Percentiles rank a stretch among this genome's conserved stretches.
phyloP scores from a whole-genome alignment of 768 basidiomycete species.

The Mrakia blollopis region DNA sequence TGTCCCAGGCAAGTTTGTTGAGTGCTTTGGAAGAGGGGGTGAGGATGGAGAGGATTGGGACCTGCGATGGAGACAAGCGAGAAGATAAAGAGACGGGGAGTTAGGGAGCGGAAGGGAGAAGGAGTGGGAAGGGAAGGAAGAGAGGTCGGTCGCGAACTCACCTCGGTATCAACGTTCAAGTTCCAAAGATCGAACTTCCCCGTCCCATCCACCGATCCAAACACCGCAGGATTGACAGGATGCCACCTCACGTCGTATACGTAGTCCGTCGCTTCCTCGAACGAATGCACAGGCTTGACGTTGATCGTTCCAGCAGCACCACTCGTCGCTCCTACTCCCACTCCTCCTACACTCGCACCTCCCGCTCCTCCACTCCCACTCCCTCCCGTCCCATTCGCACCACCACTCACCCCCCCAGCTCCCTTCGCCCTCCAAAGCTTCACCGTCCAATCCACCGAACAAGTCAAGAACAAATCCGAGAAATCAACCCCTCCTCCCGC shows the following conservation, averaged over 20 bases:
- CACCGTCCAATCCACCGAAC: conserved; percentile 96
- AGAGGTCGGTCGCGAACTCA: conserved; percentile 47
- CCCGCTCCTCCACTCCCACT: conserved; percentile 16
- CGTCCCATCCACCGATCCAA: conserved; percentile 88
- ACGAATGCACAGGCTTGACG: conserved; percentile 78
- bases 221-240: conserved; percentile 86
- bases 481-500: conserved; percentile 87
- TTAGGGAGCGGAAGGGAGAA: background rate
- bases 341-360: background rate
- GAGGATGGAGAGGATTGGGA: conserved; percentile 77
- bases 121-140: background rate
- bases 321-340: background rate
- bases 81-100: background rate
- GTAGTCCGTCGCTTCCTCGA: conserved; percentile 97
- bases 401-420: too few species aligned
- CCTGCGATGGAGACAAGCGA: conserved; percentile 52
- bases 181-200: conserved; percentile 98
- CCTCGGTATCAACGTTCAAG: conserved; percentile 93
- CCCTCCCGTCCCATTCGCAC: conserved; percentile 38
- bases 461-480: conserved; percentile 86
- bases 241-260: conserved; percentile 99
- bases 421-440: conserved; percentile 89
- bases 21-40: conserved; percentile 71
- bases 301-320: conserved; percentile 10
- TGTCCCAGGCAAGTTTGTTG: conserved; percentile 94